phyloP scores from a whole-genome alignment of 306 rosid species.

The Cyclanthera cordifolia region DNA sequence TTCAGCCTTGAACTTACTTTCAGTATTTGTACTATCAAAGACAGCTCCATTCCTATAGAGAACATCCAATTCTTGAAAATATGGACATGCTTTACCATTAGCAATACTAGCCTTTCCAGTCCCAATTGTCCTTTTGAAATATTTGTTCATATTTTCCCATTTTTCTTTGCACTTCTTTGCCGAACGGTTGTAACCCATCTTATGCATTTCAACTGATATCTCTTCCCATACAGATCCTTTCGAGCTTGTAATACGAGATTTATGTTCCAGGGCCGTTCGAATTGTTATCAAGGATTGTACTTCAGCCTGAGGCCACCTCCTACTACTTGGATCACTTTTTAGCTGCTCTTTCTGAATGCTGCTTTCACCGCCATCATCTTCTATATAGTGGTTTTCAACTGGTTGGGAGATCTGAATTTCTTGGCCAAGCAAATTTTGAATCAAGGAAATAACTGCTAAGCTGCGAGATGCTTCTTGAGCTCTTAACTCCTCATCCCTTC shows the following conservation, averaged over 20 bases:
- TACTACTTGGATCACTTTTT: conserved; percentile 23
- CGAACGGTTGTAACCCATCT: conserved; percentile 46
- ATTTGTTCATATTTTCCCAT: conserved; percentile 84
- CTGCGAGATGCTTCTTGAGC: conserved; percentile 55
- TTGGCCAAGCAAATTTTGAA: conserved; percentile 41
- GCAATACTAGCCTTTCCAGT: conserved; percentile 39
- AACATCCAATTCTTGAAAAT: conserved; percentile 51
- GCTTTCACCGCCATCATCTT: conserved; percentile 27
- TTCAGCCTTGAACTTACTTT: neutral
- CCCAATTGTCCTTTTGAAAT: conserved; percentile 43
- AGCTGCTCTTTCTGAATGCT: conserved; percentile 25
- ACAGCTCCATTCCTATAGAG: conserved; percentile 40
- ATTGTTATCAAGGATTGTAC: conserved; percentile 51
- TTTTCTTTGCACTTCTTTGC: conserved; percentile 74
- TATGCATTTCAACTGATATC: conserved; percentile 43
- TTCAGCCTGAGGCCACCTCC: conserved; percentile 72
- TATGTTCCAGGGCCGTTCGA: conserved; percentile 41
- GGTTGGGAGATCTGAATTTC: conserved; percentile 39
- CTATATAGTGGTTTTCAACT: conserved; percentile 22
- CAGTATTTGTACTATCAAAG: neutral
- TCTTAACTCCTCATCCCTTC: conserved; percentile 50
- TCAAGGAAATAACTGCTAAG: conserved; percentile 46
- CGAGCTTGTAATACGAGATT: conserved; percentile 26
- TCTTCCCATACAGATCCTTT: conserved; percentile 72
- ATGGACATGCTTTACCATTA: conserved; percentile 44